Percentiles rank a stretch among this genome's conserved stretches.
phyloP scores from a whole-genome alignment of 768 basidiomycete species.

The Leccinum rimulosum region DNA sequence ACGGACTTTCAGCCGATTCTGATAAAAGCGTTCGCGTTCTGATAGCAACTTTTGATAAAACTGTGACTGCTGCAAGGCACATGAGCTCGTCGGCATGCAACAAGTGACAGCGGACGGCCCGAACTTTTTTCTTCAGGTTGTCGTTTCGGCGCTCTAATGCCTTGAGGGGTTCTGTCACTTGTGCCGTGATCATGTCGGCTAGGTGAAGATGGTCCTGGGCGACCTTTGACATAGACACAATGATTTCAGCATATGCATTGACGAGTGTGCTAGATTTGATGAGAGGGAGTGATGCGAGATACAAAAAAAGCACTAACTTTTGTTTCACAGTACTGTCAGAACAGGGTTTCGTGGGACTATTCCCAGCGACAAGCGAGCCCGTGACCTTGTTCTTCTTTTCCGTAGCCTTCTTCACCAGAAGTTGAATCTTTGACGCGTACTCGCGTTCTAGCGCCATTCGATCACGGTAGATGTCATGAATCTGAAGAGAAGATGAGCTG shows the following conservation, averaged over 20 bases:
- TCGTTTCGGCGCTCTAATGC: constrained; percentile 61
- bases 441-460: constrained; percentile 72
- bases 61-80: constrained; percentile 53
- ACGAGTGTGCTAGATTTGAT: constrained; percentile 59
- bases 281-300: constrained; percentile 8
- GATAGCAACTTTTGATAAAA: constrained; percentile 70
- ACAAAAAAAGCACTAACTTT: constrained; percentile 42
- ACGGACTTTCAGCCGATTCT: constrained; percentile 67
- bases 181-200: constrained; percentile 56
- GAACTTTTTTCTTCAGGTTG: constrained; percentile 66
- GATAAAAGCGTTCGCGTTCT: constrained; percentile 67
- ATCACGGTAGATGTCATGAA: constrained; percentile 70
- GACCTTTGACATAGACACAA: constrained; percentile 54
- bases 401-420: constrained; percentile 59
- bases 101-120: neutral
- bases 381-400: constrained; percentile 70
- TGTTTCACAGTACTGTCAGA: constrained; percentile 49
- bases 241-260: constrained; percentile 64
- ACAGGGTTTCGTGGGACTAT: constrained; percentile 63
- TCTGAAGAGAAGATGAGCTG: constrained; percentile 38
- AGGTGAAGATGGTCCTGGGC: constrained; percentile 70
- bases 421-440: constrained; percentile 70
- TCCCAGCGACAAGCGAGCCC: constrained; percentile 56
- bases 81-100: constrained; percentile 7
- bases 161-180: constrained; percentile 64